Evolutionary conservation across 495 filamentous ascomycete genomes (phyloP), one percentile per base, ranked within the genome.

Genomic region (Lentithecium fluviatile): DNA sequence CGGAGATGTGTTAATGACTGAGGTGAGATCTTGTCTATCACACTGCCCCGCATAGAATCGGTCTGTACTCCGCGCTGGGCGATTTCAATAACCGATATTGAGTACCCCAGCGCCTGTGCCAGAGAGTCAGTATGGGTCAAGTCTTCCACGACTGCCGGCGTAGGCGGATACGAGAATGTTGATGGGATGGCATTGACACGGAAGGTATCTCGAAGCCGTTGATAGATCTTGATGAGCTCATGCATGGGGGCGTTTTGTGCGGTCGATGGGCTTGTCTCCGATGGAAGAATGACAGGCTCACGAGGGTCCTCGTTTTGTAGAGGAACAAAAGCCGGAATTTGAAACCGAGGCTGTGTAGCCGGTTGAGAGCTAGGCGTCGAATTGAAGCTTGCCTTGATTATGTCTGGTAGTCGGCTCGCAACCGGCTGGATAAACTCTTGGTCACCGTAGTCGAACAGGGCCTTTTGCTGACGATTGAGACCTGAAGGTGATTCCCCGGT

Each of bases 21-120:
- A 38, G 89, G 82, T 0, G 93, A 85, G 25, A 97, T 88, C 66
- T 86, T 91, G 60, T 92, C 88, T n/a, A 97, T 69, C 32, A 97
- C 75, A 0, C 87, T 92, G 65, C 80, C 78, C 19, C 56, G 59
- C 13, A 88, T 88, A 34, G 84, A 82, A 40, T 90, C 84, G 3
- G 88, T 86, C 56, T 89, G 87, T 1, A 91, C 77, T 13, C 95
- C 94, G 52, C 94, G 88, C 69, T 96, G 93, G 45, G 90, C 84
- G 56, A 99, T 97, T 72, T 99, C 94, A 6, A 88, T 84, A 0
- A 90, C 85, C 1, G 93, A 84, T 50, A 99, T 92, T n/a, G 93
- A 91, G 73, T 82, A 90, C 0, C 91, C 94, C 17, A 97, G 84
- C 42, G 85, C 82, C 47, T 78, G 79, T 34, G 89, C 85, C 42